Evolutionary conservation across 2,329 filamentous ascomycete species (phyloP).

Genomic region (Alternaria gansuensis): DNA sequence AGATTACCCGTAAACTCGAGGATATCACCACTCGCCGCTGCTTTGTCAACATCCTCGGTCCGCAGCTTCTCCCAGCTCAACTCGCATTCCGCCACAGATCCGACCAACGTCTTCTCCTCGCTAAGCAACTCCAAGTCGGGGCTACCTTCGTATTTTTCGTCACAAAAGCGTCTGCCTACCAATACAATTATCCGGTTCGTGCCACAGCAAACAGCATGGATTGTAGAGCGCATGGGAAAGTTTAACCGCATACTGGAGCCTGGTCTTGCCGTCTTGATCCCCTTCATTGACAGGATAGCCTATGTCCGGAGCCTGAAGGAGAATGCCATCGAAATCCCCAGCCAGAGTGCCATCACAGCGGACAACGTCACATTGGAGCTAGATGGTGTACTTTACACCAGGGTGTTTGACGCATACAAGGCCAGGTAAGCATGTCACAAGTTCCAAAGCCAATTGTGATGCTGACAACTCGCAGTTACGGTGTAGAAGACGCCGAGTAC

Average conservation of each 20-base stretch:
- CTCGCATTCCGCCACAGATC: conserved; percentile 38
- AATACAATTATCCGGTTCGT: conserved; percentile 97
- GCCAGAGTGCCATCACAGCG: conserved; percentile 96
- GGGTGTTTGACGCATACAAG: conserved; percentile 98
- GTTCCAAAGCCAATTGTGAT: not conserved
- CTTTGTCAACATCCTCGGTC: conserved; percentile 27
- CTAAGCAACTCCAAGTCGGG: conserved; percentile 43
- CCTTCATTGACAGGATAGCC: conserved; percentile 92
- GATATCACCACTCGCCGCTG: conserved; percentile 33
- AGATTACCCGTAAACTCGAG: conserved; percentile 28
- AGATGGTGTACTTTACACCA: conserved; percentile 93
- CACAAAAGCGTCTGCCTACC: conserved; percentile 73
- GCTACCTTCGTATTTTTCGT: conserved; percentile 81
- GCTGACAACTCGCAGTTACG: conserved; percentile 71
- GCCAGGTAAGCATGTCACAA: conserved; percentile 70
- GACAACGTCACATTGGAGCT: conserved; percentile 98
- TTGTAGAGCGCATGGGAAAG: conserved; percentile 99
- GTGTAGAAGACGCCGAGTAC: conserved; percentile 98
- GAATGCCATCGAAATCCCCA: conserved; percentile 93
- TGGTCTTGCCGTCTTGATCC: conserved; percentile 85
- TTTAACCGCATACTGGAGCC: conserved; percentile 94
- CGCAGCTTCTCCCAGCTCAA: conserved; percentile 48
- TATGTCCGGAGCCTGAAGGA: conserved; percentile 99
- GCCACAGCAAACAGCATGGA: conserved; percentile 99
- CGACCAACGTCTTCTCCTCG: conserved; percentile 44